Evolutionary conservation across 2,329 filamentous ascomycete genomes (phyloP).

Genomic region (Stromatinia cepivora): DNA sequence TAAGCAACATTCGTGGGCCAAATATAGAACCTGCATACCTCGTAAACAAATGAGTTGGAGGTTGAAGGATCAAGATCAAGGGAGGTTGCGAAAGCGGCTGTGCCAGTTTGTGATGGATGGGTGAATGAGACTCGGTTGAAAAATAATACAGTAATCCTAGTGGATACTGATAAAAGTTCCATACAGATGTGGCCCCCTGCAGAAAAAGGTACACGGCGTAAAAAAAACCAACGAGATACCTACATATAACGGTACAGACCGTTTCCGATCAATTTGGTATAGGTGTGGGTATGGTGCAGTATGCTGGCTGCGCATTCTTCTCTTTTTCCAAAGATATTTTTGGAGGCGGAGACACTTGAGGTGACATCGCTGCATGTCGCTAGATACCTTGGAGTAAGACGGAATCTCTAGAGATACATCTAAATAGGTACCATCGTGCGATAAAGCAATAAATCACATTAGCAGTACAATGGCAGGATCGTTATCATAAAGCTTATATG

Average conservation of each 20-base stretch:
- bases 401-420: constrained; percentile 3
- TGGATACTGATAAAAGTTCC: background rate
- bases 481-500: too few species aligned
- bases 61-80: constrained; percentile 20
- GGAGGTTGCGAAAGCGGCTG: constrained; percentile 16
- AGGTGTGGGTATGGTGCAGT: background rate
- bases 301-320: constrained; percentile 5
- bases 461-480: background rate
- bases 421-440: background rate
- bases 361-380: constrained; percentile 12
- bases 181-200: constrained; percentile 3
- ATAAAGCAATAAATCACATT: background rate
- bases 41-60: constrained; percentile 15
- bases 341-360: constrained; percentile 6
- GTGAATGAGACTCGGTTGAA: constrained; percentile 18
- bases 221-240: background rate
- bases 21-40: constrained; percentile 22
- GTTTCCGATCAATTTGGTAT: background rate
- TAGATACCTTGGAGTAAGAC: constrained; percentile 10
- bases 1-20: constrained; percentile 18
- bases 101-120: constrained; percentile 15
- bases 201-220: background rate
- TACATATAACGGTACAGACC: constrained; percentile 2
- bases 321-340: constrained; percentile 17
- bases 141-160: background rate